These are phyloP conservation scores for Choricystis sp. DNA, from an alignment of 139 green algal species.

Conservation along the genomic window DNA sequence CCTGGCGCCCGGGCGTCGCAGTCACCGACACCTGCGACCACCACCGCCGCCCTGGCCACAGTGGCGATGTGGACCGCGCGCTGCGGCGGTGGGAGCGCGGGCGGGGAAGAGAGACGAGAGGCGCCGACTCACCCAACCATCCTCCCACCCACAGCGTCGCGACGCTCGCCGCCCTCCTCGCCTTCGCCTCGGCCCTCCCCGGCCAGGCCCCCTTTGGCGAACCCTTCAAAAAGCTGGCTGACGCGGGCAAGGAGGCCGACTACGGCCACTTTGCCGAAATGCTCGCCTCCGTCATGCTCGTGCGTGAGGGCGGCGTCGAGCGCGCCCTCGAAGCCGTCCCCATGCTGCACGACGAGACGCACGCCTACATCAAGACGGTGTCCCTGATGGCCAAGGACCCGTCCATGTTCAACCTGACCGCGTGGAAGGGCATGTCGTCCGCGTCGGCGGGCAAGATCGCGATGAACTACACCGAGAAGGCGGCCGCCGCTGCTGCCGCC, in stretches of 20 bases:
- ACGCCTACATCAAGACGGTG: neutral
- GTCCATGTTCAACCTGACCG: neutral
- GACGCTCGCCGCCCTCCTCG: neutral
- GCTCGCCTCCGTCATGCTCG: neutral
- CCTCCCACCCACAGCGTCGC: neutral
- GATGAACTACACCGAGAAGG: neutral
- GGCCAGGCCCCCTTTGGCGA: neutral
- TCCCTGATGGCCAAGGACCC: neutral
- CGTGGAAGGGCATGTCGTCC: too few relatives aligned
- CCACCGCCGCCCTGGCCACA: too few relatives aligned
- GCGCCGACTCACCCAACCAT: too few relatives aligned
- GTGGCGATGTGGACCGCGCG: too few relatives aligned
- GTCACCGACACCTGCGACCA: too few relatives aligned
- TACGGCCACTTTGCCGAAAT: neutral
- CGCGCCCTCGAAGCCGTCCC: neutral
- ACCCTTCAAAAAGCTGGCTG: neutral
- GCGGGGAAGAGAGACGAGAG: too few relatives aligned
- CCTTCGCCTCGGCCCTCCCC: neutral
- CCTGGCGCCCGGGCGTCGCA: too few relatives aligned
- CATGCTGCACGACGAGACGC: neutral
- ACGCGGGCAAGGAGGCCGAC: neutral
- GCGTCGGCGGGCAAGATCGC: too few relatives aligned
- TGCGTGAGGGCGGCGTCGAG: neutral
- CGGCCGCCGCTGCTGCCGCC: too few relatives aligned
- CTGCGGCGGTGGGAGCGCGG: too few relatives aligned